A percentile compares a stretch with the other conserved stretches of the same genome.
Evolutionary conservation across 352 stramenopile genomes (phyloP).

Genomic region (Discostella stelligera): DNA sequence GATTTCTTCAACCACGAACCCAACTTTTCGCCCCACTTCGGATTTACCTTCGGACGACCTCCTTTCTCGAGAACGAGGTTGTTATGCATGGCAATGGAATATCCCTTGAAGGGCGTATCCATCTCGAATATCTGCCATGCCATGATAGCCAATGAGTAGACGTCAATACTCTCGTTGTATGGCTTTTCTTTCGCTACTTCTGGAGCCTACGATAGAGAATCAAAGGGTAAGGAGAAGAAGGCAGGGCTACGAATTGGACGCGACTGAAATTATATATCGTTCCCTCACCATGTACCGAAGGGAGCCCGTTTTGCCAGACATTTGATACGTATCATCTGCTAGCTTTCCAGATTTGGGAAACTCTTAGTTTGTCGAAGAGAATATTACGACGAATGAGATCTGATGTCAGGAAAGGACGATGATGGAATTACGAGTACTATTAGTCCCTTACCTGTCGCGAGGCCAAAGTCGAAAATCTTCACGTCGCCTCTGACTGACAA

Average conservation of each 20-base stretch:
- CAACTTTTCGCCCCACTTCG: constrained; percentile 59
- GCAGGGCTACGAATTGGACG: neutral
- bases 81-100: constrained; percentile 66
- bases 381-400: neutral
- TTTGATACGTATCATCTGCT: constrained; percentile 60
- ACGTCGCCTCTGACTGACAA: constrained; percentile 40
- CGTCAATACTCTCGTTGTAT: constrained; percentile 78
- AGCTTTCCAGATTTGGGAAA: constrained; percentile 55
- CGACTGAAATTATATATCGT: constrained; percentile 4
- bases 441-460: constrained; percentile 45
- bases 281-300: constrained; percentile 63
- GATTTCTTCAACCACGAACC: constrained; percentile 23
- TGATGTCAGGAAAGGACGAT: constrained; percentile 6
- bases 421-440: constrained; percentile 8
- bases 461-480: constrained; percentile 70
- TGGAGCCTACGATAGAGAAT: constrained; percentile 25
- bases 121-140: constrained; percentile 77
- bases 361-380: constrained; percentile 32
- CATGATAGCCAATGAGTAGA: constrained; percentile 78
- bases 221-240: neutral
- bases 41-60: constrained; percentile 60
- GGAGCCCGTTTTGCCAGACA: constrained; percentile 80
- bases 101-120: constrained; percentile 68
- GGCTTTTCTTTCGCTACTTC: constrained; percentile 64
- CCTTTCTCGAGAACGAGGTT: constrained; percentile 63